Evolutionary conservation across 1,284 basidiomycete genomes (phyloP).

Genomic region (Sparassis latifolia): DNA sequence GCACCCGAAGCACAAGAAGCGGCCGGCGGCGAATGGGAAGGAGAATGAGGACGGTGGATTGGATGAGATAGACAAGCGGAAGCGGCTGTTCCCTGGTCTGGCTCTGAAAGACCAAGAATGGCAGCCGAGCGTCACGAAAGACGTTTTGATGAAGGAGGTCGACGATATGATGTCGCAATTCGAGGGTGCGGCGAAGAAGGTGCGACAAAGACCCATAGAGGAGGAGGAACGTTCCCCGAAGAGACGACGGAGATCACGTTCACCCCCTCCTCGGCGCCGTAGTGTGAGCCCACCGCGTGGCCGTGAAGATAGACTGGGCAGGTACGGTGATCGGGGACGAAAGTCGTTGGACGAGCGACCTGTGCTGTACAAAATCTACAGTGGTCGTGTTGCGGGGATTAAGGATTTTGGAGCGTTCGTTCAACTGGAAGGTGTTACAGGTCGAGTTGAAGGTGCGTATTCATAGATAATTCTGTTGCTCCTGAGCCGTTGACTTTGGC

Average conservation of each 20-base stretch:
- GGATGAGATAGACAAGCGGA: slow-evolving; percentile 68
- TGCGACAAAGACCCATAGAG: slow-evolving; percentile 35
- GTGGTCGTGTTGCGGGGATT: slow-evolving; percentile 78
- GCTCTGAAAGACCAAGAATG: slow-evolving; percentile 77
- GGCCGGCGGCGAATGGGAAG: slow-evolving; percentile 35
- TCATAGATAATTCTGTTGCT: slow-evolving; percentile 16
- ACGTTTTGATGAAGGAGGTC: slow-evolving; percentile 71
- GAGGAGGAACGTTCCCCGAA: slow-evolving; percentile 47
- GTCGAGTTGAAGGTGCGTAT: slow-evolving; percentile 81
- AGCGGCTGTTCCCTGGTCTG: slow-evolving; percentile 87
- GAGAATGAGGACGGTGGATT: slow-evolving; percentile 33
- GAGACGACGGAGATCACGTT: slow-evolving; percentile 44
- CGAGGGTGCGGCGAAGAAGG: slow-evolving; percentile 59
- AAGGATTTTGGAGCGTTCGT: slow-evolving; percentile 98
- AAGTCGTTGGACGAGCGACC: slow-evolving; percentile 72
- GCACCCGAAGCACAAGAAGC: slow-evolving; percentile 96
- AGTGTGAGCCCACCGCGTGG: slow-evolving; percentile 52
- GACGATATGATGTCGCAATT: slow-evolving; percentile 84
- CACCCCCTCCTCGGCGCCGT: slow-evolving; percentile 37
- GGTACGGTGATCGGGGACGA: slow-evolving; percentile 29
- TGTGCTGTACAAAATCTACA: slow-evolving; percentile 92
- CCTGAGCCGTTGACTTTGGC: slow-evolving; percentile 1
- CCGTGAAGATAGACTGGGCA: slow-evolving; percentile 38
- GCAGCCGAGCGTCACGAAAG: slow-evolving; percentile 47
- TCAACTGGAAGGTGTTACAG: slow-evolving; percentile 79